Base-by-base conservation (phyloP, 1,284 basidiomycete genomes). In the Apiotrichum porosum region DNA sequence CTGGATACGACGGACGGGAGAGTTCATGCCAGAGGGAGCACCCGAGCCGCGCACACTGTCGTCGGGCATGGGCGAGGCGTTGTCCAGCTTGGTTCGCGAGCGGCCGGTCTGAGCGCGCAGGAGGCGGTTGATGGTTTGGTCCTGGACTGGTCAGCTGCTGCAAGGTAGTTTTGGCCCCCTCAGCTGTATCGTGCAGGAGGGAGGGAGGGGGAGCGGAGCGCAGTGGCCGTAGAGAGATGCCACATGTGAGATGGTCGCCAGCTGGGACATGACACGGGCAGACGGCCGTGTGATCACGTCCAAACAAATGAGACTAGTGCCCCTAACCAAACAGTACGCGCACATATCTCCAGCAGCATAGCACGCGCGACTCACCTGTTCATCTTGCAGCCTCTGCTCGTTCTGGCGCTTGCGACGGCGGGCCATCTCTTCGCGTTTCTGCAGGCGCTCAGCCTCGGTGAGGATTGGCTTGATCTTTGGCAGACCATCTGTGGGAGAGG, bases 341-440 rank as follows among this genome's bases (percentile, higher is more conserved):
- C n/a, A n/a, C n/a, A n/a, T n/a, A n/a, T n/a, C n/a, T n/a, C n/a
- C n/a, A n/a, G n/a, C n/a, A n/a, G n/a, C n/a, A n/a, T n/a, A n/a
- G n/a, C n/a, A n/a, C n/a, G 8, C 26, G 26, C 18, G 13, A 66
- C 73, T 34, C 50, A 84, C 88, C 80, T 93, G 93, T 69, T 94
- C 90, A 61, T 94, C 90, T 66, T 93, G 88, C 18, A 91, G 77
- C 69, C 87, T 88, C 77, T 92, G 91, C 71, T 92, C 90, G 17
- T 81, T 84, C 52, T 92, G 77, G 58, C 92, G 86, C 62, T 83
- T 86, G 37, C 90, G 78, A 66, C 90, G 86, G 26, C 89, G 78
- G 0, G 89, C 88, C 0, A 84, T 88, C 72, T 94, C 90, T 66
- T 90, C 88, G 24, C 86, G 78, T 40, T 85, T 80, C 15, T 92